A percentile compares a stretch with the other conserved stretches of the same genome.
Conservation (phyloP, 176 grass and related monocot genomes). For the Carex pumila region DNA sequence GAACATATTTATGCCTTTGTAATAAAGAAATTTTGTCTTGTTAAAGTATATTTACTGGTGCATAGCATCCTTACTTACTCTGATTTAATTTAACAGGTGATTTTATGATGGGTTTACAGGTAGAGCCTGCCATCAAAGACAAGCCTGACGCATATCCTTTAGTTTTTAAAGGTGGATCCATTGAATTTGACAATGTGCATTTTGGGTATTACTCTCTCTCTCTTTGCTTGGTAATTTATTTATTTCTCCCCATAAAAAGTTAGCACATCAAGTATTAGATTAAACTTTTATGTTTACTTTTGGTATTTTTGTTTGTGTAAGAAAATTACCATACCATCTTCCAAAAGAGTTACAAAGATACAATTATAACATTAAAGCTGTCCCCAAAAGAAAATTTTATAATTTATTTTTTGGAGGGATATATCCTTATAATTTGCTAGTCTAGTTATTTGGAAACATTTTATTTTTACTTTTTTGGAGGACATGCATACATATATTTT, state of each 20-base stretch:
- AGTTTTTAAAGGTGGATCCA: slow-evolving; percentile 71
- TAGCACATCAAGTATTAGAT: background rate
- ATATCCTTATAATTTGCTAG: background rate
- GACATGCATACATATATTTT: background rate
- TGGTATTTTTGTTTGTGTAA: background rate
- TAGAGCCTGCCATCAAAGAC: slow-evolving; percentile 81
- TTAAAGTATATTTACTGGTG: background rate
- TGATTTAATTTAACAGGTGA: slow-evolving; percentile 12
- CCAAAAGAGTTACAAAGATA: background rate
- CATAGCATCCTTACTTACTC: slow-evolving; percentile 31
- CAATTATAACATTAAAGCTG: background rate
- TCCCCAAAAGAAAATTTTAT: background rate
- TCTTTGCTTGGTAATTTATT: slow-evolving; percentile 11
- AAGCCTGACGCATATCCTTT: slow-evolving; percentile 60
- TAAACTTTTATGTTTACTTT: background rate
- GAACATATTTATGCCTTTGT: background rate
- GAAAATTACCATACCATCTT: background rate
- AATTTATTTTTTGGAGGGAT: background rate
- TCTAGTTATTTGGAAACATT: background rate
- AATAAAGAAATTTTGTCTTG: background rate
- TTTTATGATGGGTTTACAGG: slow-evolving; percentile 51
- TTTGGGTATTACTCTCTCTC: slow-evolving; percentile 58
- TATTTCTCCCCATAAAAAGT: background rate
- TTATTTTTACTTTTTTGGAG: background rate
- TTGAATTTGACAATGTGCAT: slow-evolving; percentile 86